Base-by-base conservation (phyloP, 352 stramenopile genomes). In the Globisporangium mamillatum region DNA sequence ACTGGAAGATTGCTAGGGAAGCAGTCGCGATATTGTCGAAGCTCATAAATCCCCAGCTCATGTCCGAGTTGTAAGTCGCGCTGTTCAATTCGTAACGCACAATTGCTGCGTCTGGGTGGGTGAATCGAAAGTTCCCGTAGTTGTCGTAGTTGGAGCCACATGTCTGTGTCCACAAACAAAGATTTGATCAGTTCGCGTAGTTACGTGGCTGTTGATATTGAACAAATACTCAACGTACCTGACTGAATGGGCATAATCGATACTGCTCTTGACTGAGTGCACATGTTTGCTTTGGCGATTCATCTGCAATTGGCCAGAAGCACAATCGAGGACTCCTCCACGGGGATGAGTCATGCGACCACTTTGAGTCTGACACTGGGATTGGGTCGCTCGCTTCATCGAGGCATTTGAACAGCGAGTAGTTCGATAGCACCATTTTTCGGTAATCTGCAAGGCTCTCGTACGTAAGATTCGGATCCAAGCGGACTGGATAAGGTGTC, bases 11-110 rank as follows among this genome's bases (percentile, higher is more conserved):
- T 0, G 88, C 87, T 1, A 98, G 63, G 24, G 88, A 91, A 25
- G 93, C 84, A 7, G 70, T 80, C 3, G 75, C 71, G 54, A 98
- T 94, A 64, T 94, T 85, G 69, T 98, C 94, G 68, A 98, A 98
- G 41, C 78, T 86, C 0, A 82, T 84, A 62, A 93, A 89, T 0
- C 94, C 93, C 75, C 79, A 98, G 48, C 93, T 95, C 36, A 97
- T 77, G 56, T 93, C 84, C 9, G 78, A 70, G 50, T 83, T 86
- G 67, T 93, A 97, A 1, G 74, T 80, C 24, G 79, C 70, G 25
- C 64, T 72, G 18, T 75, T 59, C 9, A 88, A 63, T 34, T 88
- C 56, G 20, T 78, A 74, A 3, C 63, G 75, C 52, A 72, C 60
- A 24, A 90, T 84, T 10, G 58, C 38, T 18, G 60, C 27, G 20